Percentiles rank a stretch among this genome's conserved stretches.
Evolutionary conservation across 2,329 filamentous ascomycete genomes (phyloP).

Genomic region (Ascochyta koolunga): DNA sequence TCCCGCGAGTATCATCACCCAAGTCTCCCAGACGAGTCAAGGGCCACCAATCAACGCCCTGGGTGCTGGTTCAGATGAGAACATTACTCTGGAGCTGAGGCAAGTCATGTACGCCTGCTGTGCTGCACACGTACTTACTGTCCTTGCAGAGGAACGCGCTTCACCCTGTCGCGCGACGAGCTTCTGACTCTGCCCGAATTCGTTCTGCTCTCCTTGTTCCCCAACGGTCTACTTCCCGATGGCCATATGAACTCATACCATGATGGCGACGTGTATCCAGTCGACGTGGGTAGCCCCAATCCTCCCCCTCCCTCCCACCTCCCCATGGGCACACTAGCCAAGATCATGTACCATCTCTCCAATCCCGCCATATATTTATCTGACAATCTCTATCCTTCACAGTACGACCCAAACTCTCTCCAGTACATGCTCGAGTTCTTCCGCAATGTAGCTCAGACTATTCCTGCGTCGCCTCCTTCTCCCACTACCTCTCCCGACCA

Average conservation of each 20-base stretch:
- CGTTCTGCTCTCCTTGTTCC: conserved; percentile 94
- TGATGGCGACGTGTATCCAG: conserved; percentile 92
- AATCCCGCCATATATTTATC: conserved; percentile 60
- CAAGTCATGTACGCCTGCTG: conserved; percentile 52
- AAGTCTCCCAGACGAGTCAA: conserved; percentile 81
- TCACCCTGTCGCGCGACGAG: conserved; percentile 93
- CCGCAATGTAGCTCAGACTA: conserved; percentile 93
- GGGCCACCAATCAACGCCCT: conserved; percentile 87
- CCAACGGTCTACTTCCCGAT: conserved; percentile 96
- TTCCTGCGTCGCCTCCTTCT: conserved; percentile 74
- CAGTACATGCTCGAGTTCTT: conserved; percentile 99
- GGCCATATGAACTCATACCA: conserved; percentile 93
- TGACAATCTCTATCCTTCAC: conserved; percentile 60
- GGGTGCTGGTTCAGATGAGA: conserved; percentile 82
- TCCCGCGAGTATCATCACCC: conserved; percentile 97
- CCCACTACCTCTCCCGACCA: conserved; percentile 56
- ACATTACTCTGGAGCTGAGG: conserved; percentile 93
- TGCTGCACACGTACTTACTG: conserved; percentile 20
- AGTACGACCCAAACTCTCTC: conserved; percentile 96
- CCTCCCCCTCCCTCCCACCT: conserved; percentile 39
- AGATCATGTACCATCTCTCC: conserved; percentile 50
- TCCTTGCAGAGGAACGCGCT: conserved; percentile 77
- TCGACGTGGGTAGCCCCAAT: conserved; percentile 77
- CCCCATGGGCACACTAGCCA: conserved; percentile 43
- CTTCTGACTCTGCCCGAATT: conserved; percentile 95